phyloP scores from a whole-genome alignment of 2,329 filamentous ascomycete genomes.

The Aspergillus caelatus region DNA sequence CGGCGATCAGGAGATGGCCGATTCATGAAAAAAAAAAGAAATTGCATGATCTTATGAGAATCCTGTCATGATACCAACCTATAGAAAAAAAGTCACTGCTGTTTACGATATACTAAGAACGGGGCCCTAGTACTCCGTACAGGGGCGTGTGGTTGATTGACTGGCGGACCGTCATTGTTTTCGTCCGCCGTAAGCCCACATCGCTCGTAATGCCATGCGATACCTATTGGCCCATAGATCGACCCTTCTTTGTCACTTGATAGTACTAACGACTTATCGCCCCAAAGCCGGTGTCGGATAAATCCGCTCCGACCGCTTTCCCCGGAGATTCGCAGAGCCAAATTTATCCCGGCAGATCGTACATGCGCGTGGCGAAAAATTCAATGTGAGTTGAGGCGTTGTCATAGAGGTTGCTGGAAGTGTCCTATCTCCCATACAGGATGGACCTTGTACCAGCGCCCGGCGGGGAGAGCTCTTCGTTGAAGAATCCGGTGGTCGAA shows the following conservation, averaged over 20 bases:
- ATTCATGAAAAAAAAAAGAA: slow-evolving; percentile 38
- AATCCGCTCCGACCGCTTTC: slow-evolving; percentile 31
- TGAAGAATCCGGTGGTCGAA: slow-evolving; percentile 40
- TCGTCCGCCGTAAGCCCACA: not conserved
- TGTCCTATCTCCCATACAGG: slow-evolving; percentile 34
- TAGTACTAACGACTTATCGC: not conserved
- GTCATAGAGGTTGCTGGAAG: slow-evolving; percentile 36
- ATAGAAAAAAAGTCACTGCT: slow-evolving; percentile 16
- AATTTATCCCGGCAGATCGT: slow-evolving; percentile 28
- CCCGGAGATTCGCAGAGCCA: slow-evolving; percentile 28
- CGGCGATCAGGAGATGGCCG: slow-evolving; percentile 59
- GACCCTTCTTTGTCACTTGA: slow-evolving; percentile 5
- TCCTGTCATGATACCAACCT: slow-evolving; percentile 37
- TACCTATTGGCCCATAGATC: not conserved
- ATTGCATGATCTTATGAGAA: slow-evolving; percentile 29
- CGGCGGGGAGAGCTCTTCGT: slow-evolving; percentile 34
- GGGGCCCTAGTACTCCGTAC: not conserved
- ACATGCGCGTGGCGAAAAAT: slow-evolving; percentile 29
- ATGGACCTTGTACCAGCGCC: slow-evolving; percentile 44
- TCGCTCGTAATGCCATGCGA: not conserved
- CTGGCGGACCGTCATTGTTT: not conserved
- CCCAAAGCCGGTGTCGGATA: slow-evolving; percentile 30
- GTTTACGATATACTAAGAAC: not conserved
- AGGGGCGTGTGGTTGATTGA: not conserved
- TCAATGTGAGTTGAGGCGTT: slow-evolving; percentile 34